Percentiles rank a stretch among this genome's conserved stretches.
Evolutionary conservation across 805 yeast species (phyloP).

Genomic region (Cyberlindnera petersonii): DNA sequence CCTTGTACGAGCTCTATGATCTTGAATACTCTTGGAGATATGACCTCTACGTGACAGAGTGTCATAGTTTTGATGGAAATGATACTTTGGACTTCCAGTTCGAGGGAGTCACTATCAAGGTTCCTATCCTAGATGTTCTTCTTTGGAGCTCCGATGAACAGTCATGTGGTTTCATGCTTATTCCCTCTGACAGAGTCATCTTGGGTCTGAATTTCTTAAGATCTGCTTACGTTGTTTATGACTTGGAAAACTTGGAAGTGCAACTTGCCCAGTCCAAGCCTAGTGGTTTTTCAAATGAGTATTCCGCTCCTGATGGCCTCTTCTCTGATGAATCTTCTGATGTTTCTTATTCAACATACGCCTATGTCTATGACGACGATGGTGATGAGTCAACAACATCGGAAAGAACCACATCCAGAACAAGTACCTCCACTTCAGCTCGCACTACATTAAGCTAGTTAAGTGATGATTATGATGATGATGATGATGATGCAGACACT

Average conservation of each 20-base stretch:
- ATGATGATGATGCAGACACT: too few relatives aligned
- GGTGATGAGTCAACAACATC: too few relatives aligned
- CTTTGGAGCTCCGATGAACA: constrained; percentile 1
- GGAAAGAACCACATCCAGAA: too few relatives aligned
- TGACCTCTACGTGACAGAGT: constrained; percentile 1
- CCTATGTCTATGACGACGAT: too few relatives aligned
- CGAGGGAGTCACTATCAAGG: background rate
- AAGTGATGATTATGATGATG: too few relatives aligned
- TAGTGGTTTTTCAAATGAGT: too few relatives aligned
- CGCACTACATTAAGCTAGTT: too few relatives aligned
- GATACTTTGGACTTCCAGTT: constrained; percentile 2
- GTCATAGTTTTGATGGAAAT: constrained; percentile 2
- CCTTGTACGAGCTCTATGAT: constrained; percentile 28
- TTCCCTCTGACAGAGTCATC: constrained; percentile 33
- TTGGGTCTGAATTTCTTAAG: constrained; percentile 67
- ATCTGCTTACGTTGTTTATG: constrained; percentile 63
- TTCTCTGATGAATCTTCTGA: too few relatives aligned
- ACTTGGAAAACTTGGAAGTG: constrained; percentile 52
- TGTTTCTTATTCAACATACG: too few relatives aligned
- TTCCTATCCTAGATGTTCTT: constrained; percentile 6
- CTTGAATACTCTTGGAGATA: constrained; percentile 28
- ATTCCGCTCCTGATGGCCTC: too few relatives aligned
- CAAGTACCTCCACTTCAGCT: too few relatives aligned
- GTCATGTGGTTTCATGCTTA: constrained; percentile 7
- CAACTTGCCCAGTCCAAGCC: constrained; percentile 43